Base-by-base conservation (phyloP, 257 asterid species). In the Primulina eburnea region DNA sequence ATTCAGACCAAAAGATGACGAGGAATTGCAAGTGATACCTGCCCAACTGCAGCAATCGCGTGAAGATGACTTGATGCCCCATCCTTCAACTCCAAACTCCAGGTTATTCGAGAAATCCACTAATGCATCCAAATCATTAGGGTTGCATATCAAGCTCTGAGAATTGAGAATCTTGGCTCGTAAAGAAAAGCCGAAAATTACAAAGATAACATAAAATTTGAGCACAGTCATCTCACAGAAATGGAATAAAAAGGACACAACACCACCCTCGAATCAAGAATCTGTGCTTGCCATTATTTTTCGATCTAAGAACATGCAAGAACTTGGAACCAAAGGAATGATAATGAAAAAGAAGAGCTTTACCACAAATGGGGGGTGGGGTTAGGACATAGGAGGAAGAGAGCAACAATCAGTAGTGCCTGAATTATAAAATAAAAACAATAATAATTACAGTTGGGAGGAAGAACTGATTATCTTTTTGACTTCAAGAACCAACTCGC, bases 41-140 rank as follows among this genome's bases (percentile, higher is more conserved):
- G 52, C 66, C 95, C 92, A 91, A 24, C 30, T 70, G 63, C 96
- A 90, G 79, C 96, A 91, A 64, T 78, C 82, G 57, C 82, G 52
- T 17, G 87, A 75, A 33, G 87, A 69, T 14, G 88, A 77, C 38
- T 26, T 56, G 52, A 62, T 33, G 57, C 65, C 82, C 97, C 97
- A 87, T 1, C 83, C 88, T 29, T 74, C 83, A 65, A 79, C 11
- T 38, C 71, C 71, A 0, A 80, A 62, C 14, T 84, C 91, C 65
- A 91, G 75, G 60, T 35, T 76, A 18, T 37, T 68, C 50, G 50
- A 67, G 66, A 91, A 89, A 73, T 43, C 81, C 79, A 68, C 73
- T 50, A 91, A 65, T 21, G 88, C 83, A 68, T 28, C 74, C 61
- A 79, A 63, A 83, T 91, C 97, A 71, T 72, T 57, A 5, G 80